These are phyloP conservation scores for Aspergillus carbonarius DNA, from an alignment of 2,329 filamentous ascomycete species.

Conservation along the genomic window DNA sequence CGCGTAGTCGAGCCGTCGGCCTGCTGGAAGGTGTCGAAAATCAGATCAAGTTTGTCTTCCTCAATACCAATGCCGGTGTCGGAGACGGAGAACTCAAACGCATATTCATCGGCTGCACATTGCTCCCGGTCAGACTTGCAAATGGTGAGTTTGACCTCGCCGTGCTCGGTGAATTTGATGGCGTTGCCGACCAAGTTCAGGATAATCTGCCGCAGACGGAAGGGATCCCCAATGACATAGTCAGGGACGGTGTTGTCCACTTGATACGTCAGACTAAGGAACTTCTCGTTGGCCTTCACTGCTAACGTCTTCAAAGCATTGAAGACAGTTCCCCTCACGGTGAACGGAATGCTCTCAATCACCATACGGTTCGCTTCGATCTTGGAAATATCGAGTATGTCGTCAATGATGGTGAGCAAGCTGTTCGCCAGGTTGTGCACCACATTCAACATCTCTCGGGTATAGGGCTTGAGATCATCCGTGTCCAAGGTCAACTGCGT, in stretches of 20 bases:
- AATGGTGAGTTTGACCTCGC: conserved; percentile 94
- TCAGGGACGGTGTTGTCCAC: conserved; percentile 93
- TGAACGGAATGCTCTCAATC: conserved; percentile 97
- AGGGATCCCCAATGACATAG: conserved; percentile 93
- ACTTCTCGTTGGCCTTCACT: conserved; percentile 97
- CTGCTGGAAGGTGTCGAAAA: conserved; percentile 99
- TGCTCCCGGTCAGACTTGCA: conserved; percentile 66
- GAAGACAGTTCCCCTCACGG: conserved; percentile 89
- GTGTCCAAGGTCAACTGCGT: conserved; percentile 95
- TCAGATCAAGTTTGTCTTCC: conserved; percentile 89
- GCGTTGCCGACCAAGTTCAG: conserved; percentile 96
- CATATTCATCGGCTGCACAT: conserved; percentile 73
- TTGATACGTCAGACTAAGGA: conserved; percentile 86
- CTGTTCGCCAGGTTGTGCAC: conserved; percentile 97
- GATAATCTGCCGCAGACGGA: conserved; percentile 94
- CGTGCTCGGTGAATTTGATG: conserved; percentile 98
- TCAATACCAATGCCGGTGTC: conserved; percentile 98
- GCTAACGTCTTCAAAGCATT: conserved; percentile 94
- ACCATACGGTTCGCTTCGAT: conserved; percentile 97
- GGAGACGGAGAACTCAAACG: conserved; percentile 91
- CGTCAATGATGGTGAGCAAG: conserved; percentile 92
- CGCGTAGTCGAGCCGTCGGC: conserved; percentile 95
- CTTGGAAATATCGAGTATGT: conserved; percentile 67
- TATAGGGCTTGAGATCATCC: conserved; percentile 88
- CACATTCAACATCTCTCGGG: conserved; percentile 97